phyloP scores from a whole-genome alignment of 2,329 filamentous ascomycete species.

The Sclerotinia sclerotiorum region DNA sequence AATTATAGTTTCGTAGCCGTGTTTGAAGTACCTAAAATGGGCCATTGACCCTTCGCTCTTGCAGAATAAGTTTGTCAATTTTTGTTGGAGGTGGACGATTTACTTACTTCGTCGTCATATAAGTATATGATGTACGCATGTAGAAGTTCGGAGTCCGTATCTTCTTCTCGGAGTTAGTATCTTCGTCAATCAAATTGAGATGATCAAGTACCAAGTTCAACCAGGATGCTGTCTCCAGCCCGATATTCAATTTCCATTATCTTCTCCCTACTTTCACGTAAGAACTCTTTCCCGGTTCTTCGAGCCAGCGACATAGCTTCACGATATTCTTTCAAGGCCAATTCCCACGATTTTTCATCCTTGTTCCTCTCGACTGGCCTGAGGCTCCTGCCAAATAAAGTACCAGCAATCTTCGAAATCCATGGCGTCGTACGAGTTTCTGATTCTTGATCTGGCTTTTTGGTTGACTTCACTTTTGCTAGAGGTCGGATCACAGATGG shows the following conservation, averaged over 20 bases:
- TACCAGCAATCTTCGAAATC: not conserved
- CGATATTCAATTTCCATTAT: not conserved
- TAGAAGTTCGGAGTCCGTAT: not conserved
- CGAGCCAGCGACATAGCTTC: not conserved
- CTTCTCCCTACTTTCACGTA: not conserved
- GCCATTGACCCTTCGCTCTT: constrained; percentile 12
- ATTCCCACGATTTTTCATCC: not conserved
- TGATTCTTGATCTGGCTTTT: too few species aligned
- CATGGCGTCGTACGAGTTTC: not conserved
- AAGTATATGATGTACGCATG: not conserved
- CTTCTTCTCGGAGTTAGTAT: not conserved
- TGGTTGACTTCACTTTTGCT: not conserved
- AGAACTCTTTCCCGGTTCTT: not conserved
- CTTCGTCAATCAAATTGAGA: not conserved
- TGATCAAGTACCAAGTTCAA: not conserved
- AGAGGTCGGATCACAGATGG: not conserved
- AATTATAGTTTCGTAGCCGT: constrained; percentile 25
- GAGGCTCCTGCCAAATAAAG: not conserved
- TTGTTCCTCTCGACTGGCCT: not conserved
- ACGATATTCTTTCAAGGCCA: not conserved
- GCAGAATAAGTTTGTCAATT: not conserved
- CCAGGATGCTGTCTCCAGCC: not conserved
- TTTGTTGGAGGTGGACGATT: not conserved
- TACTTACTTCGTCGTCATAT: not conserved
- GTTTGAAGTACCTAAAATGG: constrained; percentile 30